Conservation (phyloP, 2,329 filamentous ascomycete genomes). For the Xylariomycetidae sp. region DNA sequence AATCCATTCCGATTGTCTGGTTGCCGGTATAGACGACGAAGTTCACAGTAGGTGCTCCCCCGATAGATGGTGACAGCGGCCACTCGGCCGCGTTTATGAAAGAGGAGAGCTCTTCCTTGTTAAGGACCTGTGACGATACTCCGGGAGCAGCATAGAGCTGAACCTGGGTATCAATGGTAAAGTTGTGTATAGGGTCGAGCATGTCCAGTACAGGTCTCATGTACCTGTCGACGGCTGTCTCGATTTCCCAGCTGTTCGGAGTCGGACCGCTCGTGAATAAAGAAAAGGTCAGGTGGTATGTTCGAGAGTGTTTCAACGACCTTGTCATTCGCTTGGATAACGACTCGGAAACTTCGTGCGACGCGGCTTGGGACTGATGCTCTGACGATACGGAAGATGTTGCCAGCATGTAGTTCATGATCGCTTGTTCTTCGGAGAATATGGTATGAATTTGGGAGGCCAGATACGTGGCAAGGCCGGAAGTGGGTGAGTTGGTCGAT, state of each 20-base stretch:
- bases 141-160: constrained; percentile 81
- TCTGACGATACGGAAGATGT: constrained; percentile 50
- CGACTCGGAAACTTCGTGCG: constrained; percentile 49
- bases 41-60: constrained; percentile 88
- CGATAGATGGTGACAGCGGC: constrained; percentile 92
- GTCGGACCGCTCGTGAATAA: constrained; percentile 75
- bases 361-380: constrained; percentile 39
- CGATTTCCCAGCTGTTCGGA: constrained; percentile 89
- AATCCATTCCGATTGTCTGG: constrained; percentile 57
- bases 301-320: constrained; percentile 85
- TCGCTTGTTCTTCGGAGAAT: constrained; percentile 84
- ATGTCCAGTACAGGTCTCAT: constrained; percentile 77
- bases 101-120: constrained; percentile 81
- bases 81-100: constrained; percentile 98
- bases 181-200: constrained; percentile 81
- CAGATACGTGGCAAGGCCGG: constrained; percentile 70
- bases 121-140: constrained; percentile 61
- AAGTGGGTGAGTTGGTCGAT: constrained; percentile 63
- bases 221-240: constrained; percentile 73
- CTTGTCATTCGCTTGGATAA: constrained; percentile 70
- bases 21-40: constrained; percentile 89
- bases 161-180: constrained; percentile 93
- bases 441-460: constrained; percentile 71
- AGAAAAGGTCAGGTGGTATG: constrained; percentile 94
- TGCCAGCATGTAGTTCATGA: constrained; percentile 70